Evolutionary conservation across 495 filamentous ascomycete species (phyloP).

Genomic region (Melanomma pulvis-pyrius): DNA sequence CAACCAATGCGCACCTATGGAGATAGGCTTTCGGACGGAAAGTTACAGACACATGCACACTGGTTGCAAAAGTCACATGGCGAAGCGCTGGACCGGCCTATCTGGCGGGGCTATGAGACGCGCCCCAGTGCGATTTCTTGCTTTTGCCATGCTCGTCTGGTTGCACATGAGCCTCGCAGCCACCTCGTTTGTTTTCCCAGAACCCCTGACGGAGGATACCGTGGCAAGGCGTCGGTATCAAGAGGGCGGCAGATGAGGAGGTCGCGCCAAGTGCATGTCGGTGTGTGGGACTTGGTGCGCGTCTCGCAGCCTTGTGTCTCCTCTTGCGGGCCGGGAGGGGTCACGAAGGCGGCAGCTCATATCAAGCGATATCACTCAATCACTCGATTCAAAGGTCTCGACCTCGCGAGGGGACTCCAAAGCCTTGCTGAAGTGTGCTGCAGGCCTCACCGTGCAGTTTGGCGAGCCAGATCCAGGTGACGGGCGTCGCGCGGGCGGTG

Average conservation of each 20-base stretch:
- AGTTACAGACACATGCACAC: neutral
- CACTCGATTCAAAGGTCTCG: slow-evolving; percentile 7
- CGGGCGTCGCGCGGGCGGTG: slow-evolving; percentile 11
- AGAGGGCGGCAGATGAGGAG: neutral
- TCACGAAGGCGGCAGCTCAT: slow-evolving; percentile 12
- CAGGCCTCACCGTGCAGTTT: slow-evolving; percentile 1
- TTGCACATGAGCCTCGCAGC: neutral
- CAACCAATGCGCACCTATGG: neutral
- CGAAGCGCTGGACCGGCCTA: neutral
- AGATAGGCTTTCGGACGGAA: neutral
- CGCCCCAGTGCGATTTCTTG: neutral
- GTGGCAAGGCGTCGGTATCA: neutral
- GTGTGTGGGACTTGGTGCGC: neutral
- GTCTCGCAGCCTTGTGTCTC: neutral
- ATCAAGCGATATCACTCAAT: neutral
- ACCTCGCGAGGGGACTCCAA: slow-evolving; percentile 5
- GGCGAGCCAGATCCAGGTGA: neutral
- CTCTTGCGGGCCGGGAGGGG: slow-evolving; percentile 2
- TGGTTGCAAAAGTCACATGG: slow-evolving; percentile 1
- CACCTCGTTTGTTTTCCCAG: neutral
- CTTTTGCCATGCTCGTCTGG: neutral
- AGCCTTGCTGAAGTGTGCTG: slow-evolving; percentile 19
- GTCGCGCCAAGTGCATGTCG: neutral
- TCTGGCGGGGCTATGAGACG: neutral
- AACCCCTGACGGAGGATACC: neutral